phyloP scores from a whole-genome alignment of 2,329 filamentous ascomycete species.

The Xylariaceae sp. region DNA sequence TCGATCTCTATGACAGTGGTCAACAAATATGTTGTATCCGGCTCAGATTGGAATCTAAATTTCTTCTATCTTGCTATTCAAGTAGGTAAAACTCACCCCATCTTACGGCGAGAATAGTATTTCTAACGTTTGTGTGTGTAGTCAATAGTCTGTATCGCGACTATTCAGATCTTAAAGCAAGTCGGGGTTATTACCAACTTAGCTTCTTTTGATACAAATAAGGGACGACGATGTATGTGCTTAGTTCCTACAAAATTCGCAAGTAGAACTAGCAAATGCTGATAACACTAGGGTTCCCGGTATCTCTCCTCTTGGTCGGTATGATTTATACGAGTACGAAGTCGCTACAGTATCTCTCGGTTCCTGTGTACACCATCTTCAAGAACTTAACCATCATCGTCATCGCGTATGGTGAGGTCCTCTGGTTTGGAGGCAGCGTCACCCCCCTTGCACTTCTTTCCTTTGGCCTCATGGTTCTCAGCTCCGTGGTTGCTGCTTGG shows the following conservation, averaged over 20 bases:
- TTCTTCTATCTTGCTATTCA: slow-evolving; percentile 93
- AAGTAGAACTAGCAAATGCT: slow-evolving; percentile 16
- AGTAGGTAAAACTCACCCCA: slow-evolving; percentile 57
- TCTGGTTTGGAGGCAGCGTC: slow-evolving; percentile 96
- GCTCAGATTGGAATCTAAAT: slow-evolving; percentile 90
- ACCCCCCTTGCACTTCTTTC: slow-evolving; percentile 87
- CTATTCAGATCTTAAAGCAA: slow-evolving; percentile 84
- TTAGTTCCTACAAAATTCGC: neutral
- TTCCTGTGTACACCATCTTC: slow-evolving; percentile 99
- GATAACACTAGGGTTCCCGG: slow-evolving; percentile 80
- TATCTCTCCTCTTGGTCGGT: slow-evolving; percentile 92
- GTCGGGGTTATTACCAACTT: slow-evolving; percentile 81
- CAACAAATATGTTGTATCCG: slow-evolving; percentile 98
- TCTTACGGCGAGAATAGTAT: neutral
- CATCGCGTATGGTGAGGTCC: slow-evolving; percentile 96
- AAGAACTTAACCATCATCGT: slow-evolving; percentile 99
- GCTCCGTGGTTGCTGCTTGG: slow-evolving; percentile 94
- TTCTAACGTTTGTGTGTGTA: slow-evolving; percentile 47
- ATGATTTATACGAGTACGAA: slow-evolving; percentile 99
- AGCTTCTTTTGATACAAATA: slow-evolving; percentile 81
- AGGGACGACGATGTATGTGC: slow-evolving; percentile 86
- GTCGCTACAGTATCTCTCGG: slow-evolving; percentile 93
- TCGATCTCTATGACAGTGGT: slow-evolving; percentile 99
- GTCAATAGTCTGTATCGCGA: slow-evolving; percentile 86
- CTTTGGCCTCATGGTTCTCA: slow-evolving; percentile 95